Evolutionary conservation across 208 protist genomes (phyloP).

Genomic region (Naegleria fowleri): DNA sequence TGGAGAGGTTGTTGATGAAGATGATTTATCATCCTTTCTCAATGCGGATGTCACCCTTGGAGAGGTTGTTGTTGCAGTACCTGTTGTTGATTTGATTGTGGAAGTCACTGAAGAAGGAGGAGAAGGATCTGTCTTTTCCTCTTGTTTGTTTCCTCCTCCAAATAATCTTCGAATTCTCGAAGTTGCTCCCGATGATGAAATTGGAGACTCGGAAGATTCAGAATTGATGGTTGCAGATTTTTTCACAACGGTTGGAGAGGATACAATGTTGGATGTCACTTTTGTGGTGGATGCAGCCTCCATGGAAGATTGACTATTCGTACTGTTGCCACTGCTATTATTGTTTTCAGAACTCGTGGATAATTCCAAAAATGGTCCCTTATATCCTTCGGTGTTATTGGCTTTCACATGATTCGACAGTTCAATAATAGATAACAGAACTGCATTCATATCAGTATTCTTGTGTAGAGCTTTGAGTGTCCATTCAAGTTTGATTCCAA

Average conservation of each 20-base stretch:
- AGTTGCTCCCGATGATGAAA: background rate
- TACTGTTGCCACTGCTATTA: background rate
- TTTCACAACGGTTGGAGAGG: background rate
- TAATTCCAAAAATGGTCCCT: background rate
- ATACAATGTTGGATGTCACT: background rate
- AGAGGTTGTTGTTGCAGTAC: background rate
- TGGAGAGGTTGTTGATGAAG: background rate
- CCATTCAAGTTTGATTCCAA: background rate
- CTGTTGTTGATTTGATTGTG: background rate
- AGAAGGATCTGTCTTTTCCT: background rate
- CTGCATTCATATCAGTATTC: background rate
- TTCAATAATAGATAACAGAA: background rate
- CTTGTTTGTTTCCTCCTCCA: background rate
- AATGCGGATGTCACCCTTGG: background rate
- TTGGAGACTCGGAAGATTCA: too few relatives aligned
- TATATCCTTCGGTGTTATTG: background rate
- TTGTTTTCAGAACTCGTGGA: background rate
- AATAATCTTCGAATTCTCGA: background rate
- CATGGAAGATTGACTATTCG: background rate
- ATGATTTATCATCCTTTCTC: background rate
- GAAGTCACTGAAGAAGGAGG: background rate
- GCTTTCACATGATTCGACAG: background rate
- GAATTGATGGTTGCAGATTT: background rate
- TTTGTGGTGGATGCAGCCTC: too few relatives aligned
- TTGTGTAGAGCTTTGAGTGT: conserved; percentile 12